Percentiles rank a stretch among this genome's conserved stretches.
Evolutionary conservation across 179 eudicot genomes (phyloP).

Genomic region (Amaranthus tricolor): DNA sequence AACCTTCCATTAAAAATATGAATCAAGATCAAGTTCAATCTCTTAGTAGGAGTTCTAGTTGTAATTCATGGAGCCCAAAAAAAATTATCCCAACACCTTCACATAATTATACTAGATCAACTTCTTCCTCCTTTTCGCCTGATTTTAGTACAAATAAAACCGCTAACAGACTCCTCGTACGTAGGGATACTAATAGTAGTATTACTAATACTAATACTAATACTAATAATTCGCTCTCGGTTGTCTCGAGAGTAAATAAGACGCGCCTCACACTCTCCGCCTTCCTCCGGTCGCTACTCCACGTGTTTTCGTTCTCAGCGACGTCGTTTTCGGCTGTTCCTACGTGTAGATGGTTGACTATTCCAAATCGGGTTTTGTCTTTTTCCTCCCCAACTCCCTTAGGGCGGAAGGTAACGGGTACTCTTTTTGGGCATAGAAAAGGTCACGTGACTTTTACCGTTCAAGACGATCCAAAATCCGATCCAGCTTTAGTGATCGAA

Average conservation of each 20-base stretch:
- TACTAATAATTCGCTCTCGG: slow-evolving; percentile 7
- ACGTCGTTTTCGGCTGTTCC: slow-evolving; percentile 33
- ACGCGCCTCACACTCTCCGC: slow-evolving; percentile 27
- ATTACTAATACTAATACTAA: not conserved
- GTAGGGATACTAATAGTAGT: not conserved
- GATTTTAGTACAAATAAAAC: slow-evolving; percentile 14
- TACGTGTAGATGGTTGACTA: slow-evolving; percentile 43
- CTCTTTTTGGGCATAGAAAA: slow-evolving; percentile 75
- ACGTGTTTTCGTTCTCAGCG: slow-evolving; percentile 40
- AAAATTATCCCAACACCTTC: slow-evolving; percentile 18
- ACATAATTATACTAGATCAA: slow-evolving; percentile 16
- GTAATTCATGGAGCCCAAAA: slow-evolving; percentile 6
- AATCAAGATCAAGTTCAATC: not conserved
- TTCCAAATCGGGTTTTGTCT: slow-evolving; percentile 24
- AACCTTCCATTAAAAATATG: too few relatives aligned
- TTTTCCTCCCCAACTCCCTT: slow-evolving; percentile 34
- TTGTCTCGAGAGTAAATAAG: slow-evolving; percentile 14
- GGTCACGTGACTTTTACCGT: slow-evolving; percentile 85
- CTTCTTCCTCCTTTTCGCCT: slow-evolving; percentile 19
- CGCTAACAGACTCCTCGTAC: slow-evolving; percentile 6
- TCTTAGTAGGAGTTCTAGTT: slow-evolving; percentile 23
- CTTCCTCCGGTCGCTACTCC: slow-evolving; percentile 53
- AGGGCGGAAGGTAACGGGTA: slow-evolving; percentile 68
- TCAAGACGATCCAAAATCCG: slow-evolving; percentile 55
- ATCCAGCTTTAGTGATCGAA: slow-evolving; percentile 56